Percentiles rank a stretch among this genome's conserved stretches.
Evolutionary conservation across 805 yeast species (phyloP).

Genomic region (Cyberlindnera suaveolens): DNA sequence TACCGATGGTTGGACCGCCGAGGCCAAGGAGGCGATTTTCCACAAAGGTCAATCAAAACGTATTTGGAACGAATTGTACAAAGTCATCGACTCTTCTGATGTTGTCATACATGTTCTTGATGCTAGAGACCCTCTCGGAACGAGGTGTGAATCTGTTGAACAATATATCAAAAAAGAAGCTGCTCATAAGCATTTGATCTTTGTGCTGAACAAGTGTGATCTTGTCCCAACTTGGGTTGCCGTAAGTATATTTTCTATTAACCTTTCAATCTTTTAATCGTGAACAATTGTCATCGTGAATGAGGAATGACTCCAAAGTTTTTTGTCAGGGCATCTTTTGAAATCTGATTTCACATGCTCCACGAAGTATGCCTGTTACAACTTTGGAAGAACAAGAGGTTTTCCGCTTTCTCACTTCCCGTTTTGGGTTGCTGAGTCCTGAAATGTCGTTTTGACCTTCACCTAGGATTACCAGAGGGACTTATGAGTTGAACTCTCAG

Average conservation of each 20-base stretch:
- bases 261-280: constrained; percentile 12
- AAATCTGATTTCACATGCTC: constrained; percentile 19
- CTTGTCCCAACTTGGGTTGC: constrained; percentile 99
- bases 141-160: constrained; percentile 90
- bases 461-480: constrained; percentile 23
- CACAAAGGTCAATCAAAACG: constrained; percentile 97
- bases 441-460: constrained; percentile 28
- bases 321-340: constrained; percentile 68
- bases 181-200: constrained; percentile 93
- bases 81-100: constrained; percentile 96
- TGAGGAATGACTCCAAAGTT: constrained; percentile 55
- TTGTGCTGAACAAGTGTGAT: constrained; percentile 94
- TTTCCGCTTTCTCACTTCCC: constrained; percentile 44
- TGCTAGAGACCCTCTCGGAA: constrained; percentile 96
- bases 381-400: constrained; percentile 84
- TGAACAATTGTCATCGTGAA: neutral
- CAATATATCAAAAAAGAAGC: constrained; percentile 89
- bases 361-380: constrained; percentile 86
- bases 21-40: constrained; percentile 93
- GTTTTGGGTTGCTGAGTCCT: constrained; percentile 38
- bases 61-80: constrained; percentile 96
- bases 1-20: constrained; percentile 79
- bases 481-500: constrained; percentile 75
- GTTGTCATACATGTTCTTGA: constrained; percentile 94
- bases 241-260: constrained; percentile 56